These are phyloP conservation scores for Neospermospora avenae DNA, from an alignment of 2,329 filamentous ascomycete genomes.

Conservation along the genomic window DNA sequence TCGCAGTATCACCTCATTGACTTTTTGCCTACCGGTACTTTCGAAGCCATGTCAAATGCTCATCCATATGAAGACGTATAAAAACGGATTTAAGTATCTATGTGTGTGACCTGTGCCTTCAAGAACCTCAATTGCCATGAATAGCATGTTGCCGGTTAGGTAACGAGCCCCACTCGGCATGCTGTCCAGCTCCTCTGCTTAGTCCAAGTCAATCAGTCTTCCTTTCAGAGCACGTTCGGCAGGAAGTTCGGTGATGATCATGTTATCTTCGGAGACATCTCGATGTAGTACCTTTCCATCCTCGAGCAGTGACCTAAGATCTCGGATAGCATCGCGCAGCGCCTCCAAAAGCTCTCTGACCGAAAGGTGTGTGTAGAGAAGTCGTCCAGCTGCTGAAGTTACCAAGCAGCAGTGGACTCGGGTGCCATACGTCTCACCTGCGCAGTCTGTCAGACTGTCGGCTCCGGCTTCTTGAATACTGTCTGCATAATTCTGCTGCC, in stretches of 20 bases:
- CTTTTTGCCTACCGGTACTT: too few species aligned
- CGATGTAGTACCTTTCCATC: conserved; percentile 35
- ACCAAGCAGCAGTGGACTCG: conserved; percentile 34
- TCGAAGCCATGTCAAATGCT: too few species aligned
- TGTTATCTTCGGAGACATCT: conserved; percentile 38
- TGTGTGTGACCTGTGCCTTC: too few species aligned
- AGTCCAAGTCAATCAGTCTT: conserved; percentile 18
- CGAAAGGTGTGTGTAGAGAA: conserved; percentile 31
- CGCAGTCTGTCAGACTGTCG: conserved; percentile 15
- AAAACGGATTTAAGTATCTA: too few species aligned
- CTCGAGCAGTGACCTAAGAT: conserved; percentile 35
- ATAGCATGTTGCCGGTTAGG: too few species aligned
- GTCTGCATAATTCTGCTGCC: conserved; percentile 20
- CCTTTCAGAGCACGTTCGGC: conserved; percentile 9
- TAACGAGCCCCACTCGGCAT: too few species aligned
- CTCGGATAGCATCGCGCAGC: conserved; percentile 27
- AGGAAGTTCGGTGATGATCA: conserved; percentile 34
- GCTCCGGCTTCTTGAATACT: conserved; percentile 20
- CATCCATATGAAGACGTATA: too few species aligned
- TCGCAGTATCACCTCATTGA: too few species aligned
- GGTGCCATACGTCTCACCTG: conserved; percentile 31
- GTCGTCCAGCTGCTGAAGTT: conserved; percentile 32
- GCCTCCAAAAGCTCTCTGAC: conserved; percentile 36
- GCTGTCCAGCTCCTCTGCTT: conserved; percentile 10
- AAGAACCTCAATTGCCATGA: too few species aligned